Base-by-base conservation (phyloP, 2,329 filamentous ascomycete genomes). In the Scedosporium dehoogii region DNA sequence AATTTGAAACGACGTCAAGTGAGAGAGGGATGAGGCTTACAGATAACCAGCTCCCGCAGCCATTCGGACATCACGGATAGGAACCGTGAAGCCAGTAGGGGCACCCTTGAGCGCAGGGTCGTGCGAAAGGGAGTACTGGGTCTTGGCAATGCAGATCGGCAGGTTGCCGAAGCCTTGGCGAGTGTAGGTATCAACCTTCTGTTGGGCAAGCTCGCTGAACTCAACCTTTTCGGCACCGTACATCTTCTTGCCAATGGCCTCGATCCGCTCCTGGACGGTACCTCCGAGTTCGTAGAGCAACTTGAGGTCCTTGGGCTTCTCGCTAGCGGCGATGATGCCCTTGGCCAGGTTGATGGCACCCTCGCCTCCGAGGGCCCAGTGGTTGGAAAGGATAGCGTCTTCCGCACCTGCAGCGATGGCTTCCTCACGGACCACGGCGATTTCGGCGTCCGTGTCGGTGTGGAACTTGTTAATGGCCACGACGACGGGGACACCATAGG, bases 391-490 rank as follows among this genome's bases (percentile, higher is more conserved):
- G 69, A 99, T 90, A 60, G 94, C 94, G 72, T 97, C 92, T 73
- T 96, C 91, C 16, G 94, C 94, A 63, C 94, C 94, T 4, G 94
- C 94, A 58, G 91, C 86, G 65, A 97, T 85, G 56, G 94, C 88
- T 74, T 97, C 93, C 73, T 97, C 92, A 63, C 90, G 88, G 68
- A 99, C 86, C 65, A 94, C 89, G 44, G 88, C 85, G 65, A 97
- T 88, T 74, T 99, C 94, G 61, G 92, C 92, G 14, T 93, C 88
- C 2, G 92, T 97, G 72, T 99, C 94, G 5, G 92, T 96, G 65
- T 89, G 84, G 74, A 99, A 97, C 75, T 90, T 91, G 82, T 99
- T 99, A 81, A 99, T 94, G 60, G 93, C 94, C 14, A 99, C 93
- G 16, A 99, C 89, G 6, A 99, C 93, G 5, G 94, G 93, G 21